phyloP scores from a whole-genome alignment of 345 rosid genomes.

The Pistacia atlantica region DNA sequence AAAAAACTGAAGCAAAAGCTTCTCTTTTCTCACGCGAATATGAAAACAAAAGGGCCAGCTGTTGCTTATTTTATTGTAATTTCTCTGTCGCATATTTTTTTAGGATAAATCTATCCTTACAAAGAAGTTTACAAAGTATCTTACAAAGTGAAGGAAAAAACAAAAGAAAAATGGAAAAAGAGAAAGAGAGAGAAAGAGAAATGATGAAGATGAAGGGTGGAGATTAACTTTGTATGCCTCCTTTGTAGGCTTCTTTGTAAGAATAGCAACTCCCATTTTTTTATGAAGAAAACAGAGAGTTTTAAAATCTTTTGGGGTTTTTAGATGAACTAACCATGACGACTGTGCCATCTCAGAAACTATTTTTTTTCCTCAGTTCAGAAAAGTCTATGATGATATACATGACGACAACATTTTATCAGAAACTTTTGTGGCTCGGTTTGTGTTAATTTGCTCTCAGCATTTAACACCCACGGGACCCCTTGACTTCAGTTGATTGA shows the following conservation, averaged over 20 bases:
- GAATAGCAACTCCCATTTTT: too few relatives aligned
- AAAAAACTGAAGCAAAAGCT: neutral
- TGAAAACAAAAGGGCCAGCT: neutral
- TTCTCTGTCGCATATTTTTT: neutral
- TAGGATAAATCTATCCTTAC: too few relatives aligned
- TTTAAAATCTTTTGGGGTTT: neutral
- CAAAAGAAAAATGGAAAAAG: too few relatives aligned
- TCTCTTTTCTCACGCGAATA: neutral
- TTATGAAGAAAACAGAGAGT: neutral
- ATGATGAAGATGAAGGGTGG: too few relatives aligned
- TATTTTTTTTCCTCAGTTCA: neutral
- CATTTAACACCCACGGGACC: neutral
- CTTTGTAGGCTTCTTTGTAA: too few relatives aligned
- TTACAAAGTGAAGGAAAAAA: too few relatives aligned
- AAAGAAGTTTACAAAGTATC: too few relatives aligned
- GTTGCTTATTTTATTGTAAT: neutral
- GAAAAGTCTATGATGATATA: neutral
- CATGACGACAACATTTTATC: neutral
- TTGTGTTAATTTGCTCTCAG: neutral
- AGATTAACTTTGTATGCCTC: too few relatives aligned
- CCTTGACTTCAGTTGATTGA: neutral
- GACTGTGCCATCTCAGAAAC: neutral
- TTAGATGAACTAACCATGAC: slow-evolving; percentile 4
- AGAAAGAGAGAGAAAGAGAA: too few relatives aligned
- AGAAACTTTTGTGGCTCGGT: neutral